Conservation (phyloP, 2,329 filamentous ascomycete genomes). For the Beauveria brongniartii region DNA sequence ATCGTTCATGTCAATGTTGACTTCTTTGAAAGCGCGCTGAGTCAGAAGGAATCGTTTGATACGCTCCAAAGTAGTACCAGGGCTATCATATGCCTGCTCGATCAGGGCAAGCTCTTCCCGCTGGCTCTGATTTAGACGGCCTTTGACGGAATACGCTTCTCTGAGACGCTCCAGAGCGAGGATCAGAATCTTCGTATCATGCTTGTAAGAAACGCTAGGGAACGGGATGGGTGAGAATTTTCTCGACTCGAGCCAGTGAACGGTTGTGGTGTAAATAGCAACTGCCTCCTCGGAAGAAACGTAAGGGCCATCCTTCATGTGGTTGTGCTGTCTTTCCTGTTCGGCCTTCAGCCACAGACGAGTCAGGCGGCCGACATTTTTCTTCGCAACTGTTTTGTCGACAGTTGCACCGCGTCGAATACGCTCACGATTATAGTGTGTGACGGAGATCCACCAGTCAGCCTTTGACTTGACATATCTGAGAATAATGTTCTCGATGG, state of each 20-base stretch:
- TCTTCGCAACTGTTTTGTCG: slow-evolving; percentile 98
- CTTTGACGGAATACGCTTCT: slow-evolving; percentile 97
- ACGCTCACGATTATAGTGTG: slow-evolving; percentile 96
- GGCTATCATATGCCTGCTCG: slow-evolving; percentile 96
- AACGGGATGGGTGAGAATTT: slow-evolving; percentile 99
- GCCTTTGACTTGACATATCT: slow-evolving; percentile 99
- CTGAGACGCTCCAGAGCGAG: slow-evolving; percentile 85
- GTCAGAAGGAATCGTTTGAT: slow-evolving; percentile 98
- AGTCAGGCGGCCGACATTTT: slow-evolving; percentile 91
- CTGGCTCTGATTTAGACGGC: slow-evolving; percentile 91
- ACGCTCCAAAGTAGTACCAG: slow-evolving; percentile 86
- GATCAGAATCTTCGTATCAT: slow-evolving; percentile 98
- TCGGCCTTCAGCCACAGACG: slow-evolving; percentile 96
- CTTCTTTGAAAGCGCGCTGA: slow-evolving; percentile 97
- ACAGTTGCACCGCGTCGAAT: slow-evolving; percentile 95
- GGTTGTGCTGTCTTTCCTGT: slow-evolving; percentile 97
- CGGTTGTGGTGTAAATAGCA: slow-evolving; percentile 96
- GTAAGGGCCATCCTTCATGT: slow-evolving; percentile 98
- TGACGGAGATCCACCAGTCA: slow-evolving; percentile 99
- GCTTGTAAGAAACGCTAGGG: slow-evolving; percentile 97
- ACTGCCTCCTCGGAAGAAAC: slow-evolving; percentile 98
- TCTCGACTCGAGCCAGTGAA: slow-evolving; percentile 96
- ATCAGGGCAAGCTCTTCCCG: slow-evolving; percentile 94
- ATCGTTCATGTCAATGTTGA: slow-evolving; percentile 99
- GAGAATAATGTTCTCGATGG: slow-evolving; percentile 97